Conservation (phyloP, 208 protist species). For the Trichomonas vaginalis region DNA sequence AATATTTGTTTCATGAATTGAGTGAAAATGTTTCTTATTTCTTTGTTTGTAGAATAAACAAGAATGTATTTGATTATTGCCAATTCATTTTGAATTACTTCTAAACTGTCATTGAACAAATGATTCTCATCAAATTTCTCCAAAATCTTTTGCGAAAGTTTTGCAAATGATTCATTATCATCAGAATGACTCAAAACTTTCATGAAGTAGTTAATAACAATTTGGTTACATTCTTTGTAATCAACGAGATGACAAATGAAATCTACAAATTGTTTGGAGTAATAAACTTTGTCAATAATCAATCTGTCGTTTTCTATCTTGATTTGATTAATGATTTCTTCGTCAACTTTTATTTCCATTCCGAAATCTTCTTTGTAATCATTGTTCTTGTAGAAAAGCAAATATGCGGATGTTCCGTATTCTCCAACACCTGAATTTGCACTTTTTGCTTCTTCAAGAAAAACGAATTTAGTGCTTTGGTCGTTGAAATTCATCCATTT, state of each 20-base stretch:
- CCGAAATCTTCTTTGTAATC: background rate
- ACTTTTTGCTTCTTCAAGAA: background rate
- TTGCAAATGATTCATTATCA: background rate
- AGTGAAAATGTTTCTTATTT: background rate
- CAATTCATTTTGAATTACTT: background rate
- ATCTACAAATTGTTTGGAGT: background rate
- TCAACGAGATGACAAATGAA: background rate
- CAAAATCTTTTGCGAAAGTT: background rate
- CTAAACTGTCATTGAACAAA: background rate
- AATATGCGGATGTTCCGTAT: background rate
- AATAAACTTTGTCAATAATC: background rate
- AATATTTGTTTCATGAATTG: background rate
- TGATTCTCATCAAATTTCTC: background rate
- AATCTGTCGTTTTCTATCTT: background rate
- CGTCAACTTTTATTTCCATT: background rate
- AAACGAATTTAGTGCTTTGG: too few relatives aligned
- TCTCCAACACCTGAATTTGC: background rate
- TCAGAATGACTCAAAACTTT: background rate
- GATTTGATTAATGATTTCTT: background rate
- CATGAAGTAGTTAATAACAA: background rate
- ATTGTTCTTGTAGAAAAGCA: background rate
- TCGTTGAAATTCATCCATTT: background rate
- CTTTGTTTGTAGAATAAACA: background rate
- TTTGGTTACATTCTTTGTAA: background rate
- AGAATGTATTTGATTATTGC: background rate